These are phyloP conservation scores for Dimargaris verticillata DNA, from an alignment of 192 early-diverging fungal species.

Conservation along the genomic window DNA sequence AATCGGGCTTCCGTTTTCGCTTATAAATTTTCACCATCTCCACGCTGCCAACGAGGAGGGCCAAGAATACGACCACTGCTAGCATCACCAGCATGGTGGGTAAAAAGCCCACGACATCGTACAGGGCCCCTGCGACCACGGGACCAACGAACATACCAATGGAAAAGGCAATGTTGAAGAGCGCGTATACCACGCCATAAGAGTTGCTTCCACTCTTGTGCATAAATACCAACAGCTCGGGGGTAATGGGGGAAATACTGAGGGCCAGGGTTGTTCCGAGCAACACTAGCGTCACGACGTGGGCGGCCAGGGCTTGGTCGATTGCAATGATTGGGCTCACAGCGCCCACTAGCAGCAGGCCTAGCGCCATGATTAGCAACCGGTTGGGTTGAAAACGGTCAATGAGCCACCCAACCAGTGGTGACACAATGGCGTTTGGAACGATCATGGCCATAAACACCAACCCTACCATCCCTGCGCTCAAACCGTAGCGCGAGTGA, in stretches of 20 bases:
- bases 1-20: no score
- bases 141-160: conserved; percentile 60
- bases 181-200: conserved; percentile 43
- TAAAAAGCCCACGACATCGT: conserved; percentile 34
- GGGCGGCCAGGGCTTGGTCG: conserved; percentile 18
- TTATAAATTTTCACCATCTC: not conserved
- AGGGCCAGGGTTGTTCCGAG: conserved; percentile 36
- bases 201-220: conserved; percentile 40
- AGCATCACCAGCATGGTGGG: conserved; percentile 20
- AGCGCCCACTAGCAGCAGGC: conserved; percentile 31
- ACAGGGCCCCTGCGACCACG: conserved; percentile 39
- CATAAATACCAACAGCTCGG: conserved; percentile 50
- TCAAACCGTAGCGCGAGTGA: conserved; percentile 16
- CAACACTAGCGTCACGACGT: conserved; percentile 28
- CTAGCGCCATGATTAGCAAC: conserved; percentile 17
- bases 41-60: not conserved
- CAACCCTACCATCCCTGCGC: conserved; percentile 20
- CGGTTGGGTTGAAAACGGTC: conserved; percentile 29
- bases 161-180: conserved; percentile 62
- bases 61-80: not conserved
- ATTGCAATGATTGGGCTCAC: conserved; percentile 25
- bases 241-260: conserved; percentile 43
- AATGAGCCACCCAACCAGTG: conserved; percentile 35
- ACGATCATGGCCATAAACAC: conserved; percentile 52
- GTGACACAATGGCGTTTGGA: conserved; percentile 40